Conservation (phyloP, 1,284 basidiomycete genomes). For the Sanghuangporus sanghuang region DNA sequence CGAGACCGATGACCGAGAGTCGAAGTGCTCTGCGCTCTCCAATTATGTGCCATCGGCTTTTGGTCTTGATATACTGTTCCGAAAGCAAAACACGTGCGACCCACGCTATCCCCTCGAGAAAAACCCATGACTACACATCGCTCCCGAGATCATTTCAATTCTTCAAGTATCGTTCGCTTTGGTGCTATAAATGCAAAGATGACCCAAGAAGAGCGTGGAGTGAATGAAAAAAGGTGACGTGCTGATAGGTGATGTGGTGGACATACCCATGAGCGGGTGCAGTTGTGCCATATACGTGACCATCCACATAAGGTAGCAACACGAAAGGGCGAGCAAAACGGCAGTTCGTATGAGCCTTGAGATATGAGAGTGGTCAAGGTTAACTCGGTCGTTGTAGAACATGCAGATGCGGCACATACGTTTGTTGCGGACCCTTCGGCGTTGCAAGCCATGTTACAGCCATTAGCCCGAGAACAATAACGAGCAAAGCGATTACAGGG, state of each 20-base stretch:
- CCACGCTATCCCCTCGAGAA: background rate
- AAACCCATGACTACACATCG: too few relatives aligned
- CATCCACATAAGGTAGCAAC: slow-evolving; percentile 93
- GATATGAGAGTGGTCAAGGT: background rate
- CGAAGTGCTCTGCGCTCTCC: background rate
- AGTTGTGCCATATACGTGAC: slow-evolving; percentile 90
- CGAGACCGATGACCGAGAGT: background rate
- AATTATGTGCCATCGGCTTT: background rate
- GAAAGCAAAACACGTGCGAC: background rate
- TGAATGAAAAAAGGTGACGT: background rate
- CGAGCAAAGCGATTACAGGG: slow-evolving; percentile 49
- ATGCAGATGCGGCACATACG: slow-evolving; percentile 48
- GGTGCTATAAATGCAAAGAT: slow-evolving; percentile 4
- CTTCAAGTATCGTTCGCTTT: slow-evolving; percentile 4
- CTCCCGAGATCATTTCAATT: background rate
- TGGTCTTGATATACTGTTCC: background rate
- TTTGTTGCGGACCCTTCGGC: slow-evolving; percentile 84
- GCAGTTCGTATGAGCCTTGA: slow-evolving; percentile 76
- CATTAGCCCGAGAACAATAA: slow-evolving; percentile 60
- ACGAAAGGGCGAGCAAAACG: slow-evolving; percentile 69
- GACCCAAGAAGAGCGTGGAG: background rate
- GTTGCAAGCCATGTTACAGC: slow-evolving; percentile 60
- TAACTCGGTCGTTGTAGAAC: slow-evolving; percentile 2
- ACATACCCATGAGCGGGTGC: slow-evolving; percentile 80
- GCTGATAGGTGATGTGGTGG: background rate